These are phyloP conservation scores for Vigna trinervia DNA, from an alignment of 306 rosid species.

Conservation along the genomic window DNA sequence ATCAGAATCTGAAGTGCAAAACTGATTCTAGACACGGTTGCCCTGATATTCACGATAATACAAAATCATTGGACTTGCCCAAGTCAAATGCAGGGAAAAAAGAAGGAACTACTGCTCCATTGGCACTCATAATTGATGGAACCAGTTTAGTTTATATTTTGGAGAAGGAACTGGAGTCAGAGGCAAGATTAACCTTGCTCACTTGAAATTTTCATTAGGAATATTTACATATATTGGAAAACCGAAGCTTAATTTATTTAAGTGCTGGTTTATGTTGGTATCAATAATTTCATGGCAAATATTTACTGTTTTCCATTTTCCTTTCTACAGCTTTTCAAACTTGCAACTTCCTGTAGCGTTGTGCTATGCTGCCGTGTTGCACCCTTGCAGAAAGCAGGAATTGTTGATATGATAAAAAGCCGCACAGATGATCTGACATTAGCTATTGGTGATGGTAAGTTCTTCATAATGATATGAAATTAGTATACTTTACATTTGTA, in stretches of 20 bases:
- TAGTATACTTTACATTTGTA: neutral
- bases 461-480: conserved; percentile 1
- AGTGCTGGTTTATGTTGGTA: conserved; percentile 10
- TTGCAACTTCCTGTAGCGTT: conserved; percentile 76
- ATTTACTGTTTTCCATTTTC: conserved; percentile 23
- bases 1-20: conserved; percentile 38
- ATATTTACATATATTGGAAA: conserved; percentile 18
- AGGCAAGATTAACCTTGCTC: conserved; percentile 60
- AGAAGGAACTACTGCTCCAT: conserved; percentile 49
- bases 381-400: conserved; percentile 92
- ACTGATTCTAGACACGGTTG: conserved; percentile 42
- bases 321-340: conserved; percentile 79
- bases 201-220: conserved; percentile 16
- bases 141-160: conserved; percentile 84
- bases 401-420: conserved; percentile 79
- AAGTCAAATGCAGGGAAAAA: conserved; percentile 52
- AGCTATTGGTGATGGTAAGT: conserved; percentile 47
- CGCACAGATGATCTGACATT: conserved; percentile 85
- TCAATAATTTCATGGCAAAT: conserved; percentile 15
- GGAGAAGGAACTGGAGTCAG: conserved; percentile 72
- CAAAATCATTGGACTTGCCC: conserved; percentile 46
- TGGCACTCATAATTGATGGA: conserved; percentile 86
- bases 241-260: conserved; percentile 20
- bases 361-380: conserved; percentile 96
- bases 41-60: conserved; percentile 41